Percentiles rank a stretch among this genome's conserved stretches.
These are phyloP conservation scores for Hirsutella thompsonii DNA, from an alignment of 2,329 filamentous ascomycete genomes.

Conservation along the genomic window DNA sequence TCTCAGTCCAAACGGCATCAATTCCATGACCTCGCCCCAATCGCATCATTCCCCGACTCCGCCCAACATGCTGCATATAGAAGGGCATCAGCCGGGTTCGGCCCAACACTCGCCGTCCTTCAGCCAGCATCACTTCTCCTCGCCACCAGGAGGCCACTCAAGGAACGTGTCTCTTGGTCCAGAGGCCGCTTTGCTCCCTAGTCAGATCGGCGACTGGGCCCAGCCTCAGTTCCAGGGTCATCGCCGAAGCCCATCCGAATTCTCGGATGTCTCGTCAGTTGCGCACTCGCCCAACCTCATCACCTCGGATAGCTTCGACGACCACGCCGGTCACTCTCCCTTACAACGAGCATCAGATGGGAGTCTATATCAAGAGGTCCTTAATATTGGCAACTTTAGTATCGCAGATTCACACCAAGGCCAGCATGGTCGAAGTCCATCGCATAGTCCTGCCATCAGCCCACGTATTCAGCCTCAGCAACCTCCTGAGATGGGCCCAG, in stretches of 20 bases:
- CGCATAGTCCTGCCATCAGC: conserved; percentile 57
- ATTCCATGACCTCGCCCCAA: conserved; percentile 41
- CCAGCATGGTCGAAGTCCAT: conserved; percentile 65
- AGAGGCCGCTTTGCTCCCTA: conserved; percentile 40
- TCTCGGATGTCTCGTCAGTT: conserved; percentile 79
- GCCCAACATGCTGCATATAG: conserved; percentile 39
- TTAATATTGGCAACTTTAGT: conserved; percentile 68
- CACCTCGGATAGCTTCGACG: conserved; percentile 68
- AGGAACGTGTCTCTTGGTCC: conserved; percentile 44
- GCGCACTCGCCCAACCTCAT: conserved; percentile 72
- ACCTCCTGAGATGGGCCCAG: conserved; percentile 36
- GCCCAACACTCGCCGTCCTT: conserved; percentile 45
- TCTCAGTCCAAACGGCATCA: conserved; percentile 33
- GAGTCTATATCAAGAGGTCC: conserved; percentile 61
- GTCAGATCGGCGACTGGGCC: conserved; percentile 39
- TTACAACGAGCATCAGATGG: conserved; percentile 64
- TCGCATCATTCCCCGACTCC: conserved; percentile 43
- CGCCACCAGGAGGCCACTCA: conserved; percentile 35
- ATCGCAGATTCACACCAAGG: conserved; percentile 62
- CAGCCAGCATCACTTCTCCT: conserved; percentile 42
- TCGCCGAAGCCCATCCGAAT: conserved; percentile 76
- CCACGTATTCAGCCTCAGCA: conserved; percentile 46
- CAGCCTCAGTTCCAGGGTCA: conserved; percentile 63
- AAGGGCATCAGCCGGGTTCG: conserved; percentile 31
- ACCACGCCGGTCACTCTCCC: conserved; percentile 62